These are phyloP conservation scores for Garcia nutans DNA, from an alignment of 345 rosid species.

Conservation along the genomic window DNA sequence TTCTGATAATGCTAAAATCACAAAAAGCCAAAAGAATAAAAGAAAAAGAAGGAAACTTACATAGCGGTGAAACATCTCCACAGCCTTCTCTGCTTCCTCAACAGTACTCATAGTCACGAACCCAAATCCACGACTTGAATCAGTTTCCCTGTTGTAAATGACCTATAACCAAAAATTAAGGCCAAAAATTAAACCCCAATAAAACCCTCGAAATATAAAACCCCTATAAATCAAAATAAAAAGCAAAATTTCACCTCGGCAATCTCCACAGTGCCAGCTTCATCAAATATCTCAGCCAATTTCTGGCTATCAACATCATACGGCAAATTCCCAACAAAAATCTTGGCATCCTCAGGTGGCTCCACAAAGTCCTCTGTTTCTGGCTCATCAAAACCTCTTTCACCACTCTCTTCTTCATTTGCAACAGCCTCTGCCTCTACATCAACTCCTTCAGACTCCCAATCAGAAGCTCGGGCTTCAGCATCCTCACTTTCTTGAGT, in stretches of 20 bases:
- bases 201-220: neutral
- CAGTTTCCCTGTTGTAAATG: conserved; percentile 75
- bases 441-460: conserved; percentile 41
- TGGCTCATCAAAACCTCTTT: conserved; percentile 20
- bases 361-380: conserved; percentile 35
- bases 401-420: conserved; percentile 28
- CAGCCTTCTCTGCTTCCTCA: conserved; percentile 86
- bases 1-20: neutral
- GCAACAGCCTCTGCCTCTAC: conserved; percentile 16
- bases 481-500: conserved; percentile 31
- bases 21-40: neutral
- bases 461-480: conserved; percentile 34
- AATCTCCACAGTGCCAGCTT: conserved; percentile 89
- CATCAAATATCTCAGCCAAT: conserved; percentile 79
- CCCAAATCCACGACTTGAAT: conserved; percentile 91
- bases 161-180: conserved; percentile 45
- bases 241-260: conserved; percentile 60
- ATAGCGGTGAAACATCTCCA: conserved; percentile 59
- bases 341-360: conserved; percentile 82
- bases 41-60: conserved; percentile 43
- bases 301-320: conserved; percentile 75
- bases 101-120: conserved; percentile 87
- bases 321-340: conserved; percentile 84
- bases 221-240: neutral
- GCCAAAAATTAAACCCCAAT: neutral